Evolutionary conservation across 495 filamentous ascomycete species (phyloP).

Genomic region (Tetracladium marchalianum): DNA sequence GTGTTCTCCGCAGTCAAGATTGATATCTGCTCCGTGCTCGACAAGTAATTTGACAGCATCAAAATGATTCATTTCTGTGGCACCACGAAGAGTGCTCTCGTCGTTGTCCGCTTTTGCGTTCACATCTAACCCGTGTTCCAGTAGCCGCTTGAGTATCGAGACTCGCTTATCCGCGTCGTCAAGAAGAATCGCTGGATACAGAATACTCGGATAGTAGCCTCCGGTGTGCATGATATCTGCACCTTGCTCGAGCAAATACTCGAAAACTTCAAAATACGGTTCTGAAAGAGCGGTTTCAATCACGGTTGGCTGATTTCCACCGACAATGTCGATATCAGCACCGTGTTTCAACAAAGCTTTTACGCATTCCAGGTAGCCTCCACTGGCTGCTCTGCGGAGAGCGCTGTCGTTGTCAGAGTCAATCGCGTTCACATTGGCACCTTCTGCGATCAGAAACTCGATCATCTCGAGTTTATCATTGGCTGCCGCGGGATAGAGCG

Average conservation of each 20-base stretch:
- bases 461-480: neutral
- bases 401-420: neutral
- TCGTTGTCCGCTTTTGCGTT: conserved; percentile 6
- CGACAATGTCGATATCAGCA: conserved; percentile 18
- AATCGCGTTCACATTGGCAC: conserved; percentile 1
- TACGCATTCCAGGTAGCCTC: conserved; percentile 6
- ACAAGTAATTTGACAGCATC: conserved; percentile 12
- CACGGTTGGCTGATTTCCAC: neutral
- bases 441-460: conserved; percentile 1
- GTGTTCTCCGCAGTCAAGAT: neutral
- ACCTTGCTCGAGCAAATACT: neutral
- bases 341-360: conserved; percentile 15
- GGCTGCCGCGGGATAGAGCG: neutral
- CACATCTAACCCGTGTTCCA: conserved; percentile 5
- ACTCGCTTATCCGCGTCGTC: neutral
- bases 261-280: too few relatives aligned
- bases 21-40: conserved; percentile 9
- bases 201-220: too few relatives aligned
- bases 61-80: neutral
- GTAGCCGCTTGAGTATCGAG: conserved; percentile 6
- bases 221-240: neutral
- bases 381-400: neutral
- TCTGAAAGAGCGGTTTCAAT: too few relatives aligned
- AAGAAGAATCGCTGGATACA: too few relatives aligned
- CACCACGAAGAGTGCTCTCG: conserved; percentile 5